Evolutionary conservation across 2,329 filamentous ascomycete genomes (phyloP).

Genomic region (Nigrograna mackinnonii): DNA sequence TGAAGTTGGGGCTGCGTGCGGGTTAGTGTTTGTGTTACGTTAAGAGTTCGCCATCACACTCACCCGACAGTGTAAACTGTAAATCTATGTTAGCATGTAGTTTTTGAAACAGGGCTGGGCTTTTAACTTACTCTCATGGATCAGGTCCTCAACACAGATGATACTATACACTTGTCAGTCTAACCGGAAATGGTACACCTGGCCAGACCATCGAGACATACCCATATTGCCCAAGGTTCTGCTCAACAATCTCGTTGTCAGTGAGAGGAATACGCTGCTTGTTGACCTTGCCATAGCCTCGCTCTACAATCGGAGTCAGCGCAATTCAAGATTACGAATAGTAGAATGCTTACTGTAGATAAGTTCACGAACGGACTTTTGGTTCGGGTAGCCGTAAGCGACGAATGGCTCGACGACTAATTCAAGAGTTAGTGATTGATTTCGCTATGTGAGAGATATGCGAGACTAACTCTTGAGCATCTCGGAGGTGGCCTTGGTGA

Average conservation of each 20-base stretch:
- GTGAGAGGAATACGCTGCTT: constrained; percentile 97
- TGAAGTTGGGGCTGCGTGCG: constrained; percentile 82
- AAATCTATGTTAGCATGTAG: constrained; percentile 7
- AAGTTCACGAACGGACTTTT: constrained; percentile 98
- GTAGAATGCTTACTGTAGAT: constrained; percentile 92
- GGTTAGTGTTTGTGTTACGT: constrained; percentile 4
- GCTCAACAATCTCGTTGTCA: constrained; percentile 97
- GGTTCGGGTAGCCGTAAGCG: constrained; percentile 99
- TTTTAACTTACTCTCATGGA: constrained; percentile 78
- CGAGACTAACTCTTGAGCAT: constrained; percentile 79
- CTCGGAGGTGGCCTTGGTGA: constrained; percentile 96
- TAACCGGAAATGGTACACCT: constrained; percentile 1
- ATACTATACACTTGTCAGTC: constrained; percentile 54
- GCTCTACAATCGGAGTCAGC: constrained; percentile 42
- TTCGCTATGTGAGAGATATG: constrained; percentile 64
- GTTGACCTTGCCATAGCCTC: constrained; percentile 97
- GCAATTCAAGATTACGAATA: constrained; percentile 61
- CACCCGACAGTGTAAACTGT: constrained; percentile 23
- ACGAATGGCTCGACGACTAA: constrained; percentile 93
- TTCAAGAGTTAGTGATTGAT: not conserved
- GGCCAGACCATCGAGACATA: constrained; percentile 3
- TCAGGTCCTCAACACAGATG: constrained; percentile 98
- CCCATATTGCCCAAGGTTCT: constrained; percentile 94
- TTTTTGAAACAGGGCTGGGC: not conserved
- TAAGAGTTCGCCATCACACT: not conserved